A percentile compares a stretch with the other conserved stretches of the same genome.
phyloP scores from a whole-genome alignment of 768 basidiomycete species.

The Roridomyces roridus region DNA sequence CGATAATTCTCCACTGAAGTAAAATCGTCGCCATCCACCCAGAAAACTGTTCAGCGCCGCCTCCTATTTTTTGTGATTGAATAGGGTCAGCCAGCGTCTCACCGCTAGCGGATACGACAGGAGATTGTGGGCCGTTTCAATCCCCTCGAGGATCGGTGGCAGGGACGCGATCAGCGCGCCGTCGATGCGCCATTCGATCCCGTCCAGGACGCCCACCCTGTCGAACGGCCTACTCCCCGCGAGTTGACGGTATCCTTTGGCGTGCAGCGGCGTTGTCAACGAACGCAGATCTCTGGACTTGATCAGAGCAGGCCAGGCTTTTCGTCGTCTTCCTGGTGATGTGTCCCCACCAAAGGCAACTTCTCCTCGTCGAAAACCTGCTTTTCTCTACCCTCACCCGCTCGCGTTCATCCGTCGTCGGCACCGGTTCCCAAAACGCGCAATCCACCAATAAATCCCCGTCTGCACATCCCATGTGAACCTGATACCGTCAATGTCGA shows the following conservation, averaged over 20 bases:
- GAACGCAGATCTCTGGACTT: constrained; percentile 49
- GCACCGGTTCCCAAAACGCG: neutral
- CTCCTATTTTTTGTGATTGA: constrained; percentile 60
- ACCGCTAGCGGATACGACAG: constrained; percentile 81
- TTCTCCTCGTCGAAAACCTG: constrained; percentile 1
- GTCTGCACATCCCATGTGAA: constrained; percentile 4
- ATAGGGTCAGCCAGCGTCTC: constrained; percentile 71
- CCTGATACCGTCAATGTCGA: constrained; percentile 4
- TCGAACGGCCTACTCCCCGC: constrained; percentile 76
- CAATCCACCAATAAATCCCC: neutral
- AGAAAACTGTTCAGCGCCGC: constrained; percentile 57
- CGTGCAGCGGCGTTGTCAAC: constrained; percentile 48
- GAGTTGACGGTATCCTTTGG: constrained; percentile 67
- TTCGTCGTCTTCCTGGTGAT: neutral
- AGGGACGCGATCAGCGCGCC: constrained; percentile 77
- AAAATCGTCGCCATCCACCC: constrained; percentile 67
- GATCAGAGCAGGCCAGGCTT: too few relatives aligned
- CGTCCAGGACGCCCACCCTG: constrained; percentile 76
- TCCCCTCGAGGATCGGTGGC: constrained; percentile 58
- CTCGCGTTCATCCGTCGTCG: neutral
- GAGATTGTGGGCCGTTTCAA: constrained; percentile 68
- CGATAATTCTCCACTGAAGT: constrained; percentile 62
- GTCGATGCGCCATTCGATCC: constrained; percentile 78
- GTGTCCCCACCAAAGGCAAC: neutral
- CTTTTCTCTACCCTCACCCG: neutral